phyloP scores from a whole-genome alignment of 192 early-diverging fungal species.

The Linnemannia elongata region DNA sequence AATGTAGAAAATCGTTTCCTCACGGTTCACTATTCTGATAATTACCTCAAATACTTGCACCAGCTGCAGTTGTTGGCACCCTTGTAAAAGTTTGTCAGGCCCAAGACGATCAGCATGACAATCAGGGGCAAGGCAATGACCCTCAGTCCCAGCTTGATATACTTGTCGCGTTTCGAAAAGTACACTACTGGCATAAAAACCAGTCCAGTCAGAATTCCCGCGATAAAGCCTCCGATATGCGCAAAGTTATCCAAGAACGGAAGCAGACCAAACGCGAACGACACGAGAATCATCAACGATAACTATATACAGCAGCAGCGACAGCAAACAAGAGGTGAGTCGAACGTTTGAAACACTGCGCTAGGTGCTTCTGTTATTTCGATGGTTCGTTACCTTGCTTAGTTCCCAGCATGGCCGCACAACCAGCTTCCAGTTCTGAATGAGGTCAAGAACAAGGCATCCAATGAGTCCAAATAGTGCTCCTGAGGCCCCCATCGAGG shows the following conservation, averaged over 20 bases:
- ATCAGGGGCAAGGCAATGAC: slow-evolving; percentile 56
- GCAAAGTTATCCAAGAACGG: slow-evolving; percentile 90
- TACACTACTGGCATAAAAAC: slow-evolving; percentile 80
- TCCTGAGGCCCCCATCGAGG: slow-evolving; percentile 73
- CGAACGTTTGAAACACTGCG: background rate
- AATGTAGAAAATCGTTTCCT: background rate
- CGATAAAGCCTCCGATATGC: slow-evolving; percentile 84
- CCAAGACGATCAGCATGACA: slow-evolving; percentile 57
- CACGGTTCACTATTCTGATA: no score
- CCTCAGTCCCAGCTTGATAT: slow-evolving; percentile 52
- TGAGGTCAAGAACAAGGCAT: slow-evolving; percentile 80
- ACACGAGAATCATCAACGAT: slow-evolving; percentile 70
- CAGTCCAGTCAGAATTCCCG: slow-evolving; percentile 74
- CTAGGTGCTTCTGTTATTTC: background rate
- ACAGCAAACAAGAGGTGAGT: background rate
- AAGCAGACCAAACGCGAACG: slow-evolving; percentile 80
- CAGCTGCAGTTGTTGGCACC: slow-evolving; percentile 64
- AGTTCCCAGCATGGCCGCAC: slow-evolving; percentile 76
- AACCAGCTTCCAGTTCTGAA: slow-evolving; percentile 83
- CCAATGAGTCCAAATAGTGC: slow-evolving; percentile 81
- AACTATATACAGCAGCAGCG: slow-evolving; percentile 36
- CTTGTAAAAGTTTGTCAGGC: slow-evolving; percentile 66
- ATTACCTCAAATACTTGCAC: slow-evolving; percentile 72
- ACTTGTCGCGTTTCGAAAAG: slow-evolving; percentile 61
- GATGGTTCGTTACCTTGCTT: slow-evolving; percentile 55